A percentile compares a stretch with the other conserved stretches of the same genome.
Conservation (phyloP, 2,329 filamentous ascomycete species). For the Claviceps monticola region DNA sequence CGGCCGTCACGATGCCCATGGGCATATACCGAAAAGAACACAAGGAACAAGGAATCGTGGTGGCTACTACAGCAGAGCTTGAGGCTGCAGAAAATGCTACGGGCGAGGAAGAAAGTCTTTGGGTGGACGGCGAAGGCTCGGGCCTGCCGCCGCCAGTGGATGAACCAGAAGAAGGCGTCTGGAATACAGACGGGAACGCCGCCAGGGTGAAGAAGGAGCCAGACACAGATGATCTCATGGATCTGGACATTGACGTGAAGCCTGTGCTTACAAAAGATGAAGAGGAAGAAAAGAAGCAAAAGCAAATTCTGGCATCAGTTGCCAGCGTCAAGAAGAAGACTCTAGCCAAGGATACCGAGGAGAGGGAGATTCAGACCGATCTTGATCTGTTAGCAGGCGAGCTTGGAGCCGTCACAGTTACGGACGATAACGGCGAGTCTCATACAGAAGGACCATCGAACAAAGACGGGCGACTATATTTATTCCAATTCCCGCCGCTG, state of each 20-base stretch:
- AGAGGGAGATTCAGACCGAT: slow-evolving; percentile 24
- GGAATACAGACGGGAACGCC: slow-evolving; percentile 25
- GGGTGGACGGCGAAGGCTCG: slow-evolving; percentile 24
- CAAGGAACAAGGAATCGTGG: slow-evolving; percentile 37
- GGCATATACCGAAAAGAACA: slow-evolving; percentile 41
- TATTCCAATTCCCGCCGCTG: slow-evolving; percentile 52
- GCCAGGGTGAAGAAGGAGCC: slow-evolving; percentile 32
- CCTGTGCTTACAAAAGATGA: slow-evolving; percentile 8
- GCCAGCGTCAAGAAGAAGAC: slow-evolving; percentile 11
- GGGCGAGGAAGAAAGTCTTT: slow-evolving; percentile 32
- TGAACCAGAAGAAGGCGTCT: slow-evolving; percentile 27
- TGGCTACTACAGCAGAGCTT: slow-evolving; percentile 43
- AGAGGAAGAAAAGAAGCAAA: slow-evolving; percentile 10
- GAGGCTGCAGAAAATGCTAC: slow-evolving; percentile 37
- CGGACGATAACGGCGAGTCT: slow-evolving; percentile 15
- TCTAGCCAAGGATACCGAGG: slow-evolving; percentile 22
- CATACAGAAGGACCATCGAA: slow-evolving; percentile 17
- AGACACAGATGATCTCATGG: slow-evolving; percentile 26
- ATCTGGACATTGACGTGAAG: slow-evolving; percentile 24
- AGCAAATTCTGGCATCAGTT: slow-evolving; percentile 6
- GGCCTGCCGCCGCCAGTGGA: slow-evolving; percentile 14
- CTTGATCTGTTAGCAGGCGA: slow-evolving; percentile 29
- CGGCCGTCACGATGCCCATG: slow-evolving; percentile 33
- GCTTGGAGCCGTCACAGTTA: slow-evolving; percentile 23
- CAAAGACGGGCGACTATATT: slow-evolving; percentile 43